phyloP scores from a whole-genome alignment of 768 basidiomycete genomes.

The Leucosporidium creatinivorum region DNA sequence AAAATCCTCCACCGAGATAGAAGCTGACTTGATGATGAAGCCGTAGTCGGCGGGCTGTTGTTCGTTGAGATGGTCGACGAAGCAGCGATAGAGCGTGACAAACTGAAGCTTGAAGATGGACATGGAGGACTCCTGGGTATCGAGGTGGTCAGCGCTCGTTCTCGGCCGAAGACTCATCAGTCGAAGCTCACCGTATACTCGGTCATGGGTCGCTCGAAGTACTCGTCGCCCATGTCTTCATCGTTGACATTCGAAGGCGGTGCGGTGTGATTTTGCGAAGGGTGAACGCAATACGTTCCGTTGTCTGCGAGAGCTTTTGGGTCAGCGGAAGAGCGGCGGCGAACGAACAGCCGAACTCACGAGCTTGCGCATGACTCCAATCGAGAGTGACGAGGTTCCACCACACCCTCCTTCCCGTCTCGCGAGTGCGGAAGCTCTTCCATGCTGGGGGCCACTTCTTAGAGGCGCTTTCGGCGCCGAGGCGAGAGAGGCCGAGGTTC shows the following conservation, averaged over 20 bases:
- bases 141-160: background rate
- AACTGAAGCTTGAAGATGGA: constrained; percentile 16
- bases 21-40: constrained; percentile 6
- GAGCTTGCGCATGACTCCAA: constrained; percentile 17
- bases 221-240: constrained; percentile 1
- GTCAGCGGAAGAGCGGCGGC: no score
- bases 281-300: constrained; percentile 18
- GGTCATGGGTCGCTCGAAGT: background rate
- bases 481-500: constrained; percentile 19
- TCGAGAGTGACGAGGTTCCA: constrained; percentile 28
- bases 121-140: constrained; percentile 9
- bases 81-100: constrained; percentile 12
- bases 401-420: constrained; percentile 21
- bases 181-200: background rate
- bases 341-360: background rate
- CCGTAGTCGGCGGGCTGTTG: constrained; percentile 3
- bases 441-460: constrained; percentile 14
- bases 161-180: background rate
- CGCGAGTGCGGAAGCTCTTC: constrained; percentile 11
- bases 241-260: constrained; percentile 12
- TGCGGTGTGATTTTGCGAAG: constrained; percentile 15
- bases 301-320: constrained; percentile 4
- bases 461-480: constrained; percentile 7
- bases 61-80: constrained; percentile 1
- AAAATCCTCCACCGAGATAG: no score